Evolutionary conservation across 148 eudicot genomes (phyloP).

Genomic region (Linanthus parryae): DNA sequence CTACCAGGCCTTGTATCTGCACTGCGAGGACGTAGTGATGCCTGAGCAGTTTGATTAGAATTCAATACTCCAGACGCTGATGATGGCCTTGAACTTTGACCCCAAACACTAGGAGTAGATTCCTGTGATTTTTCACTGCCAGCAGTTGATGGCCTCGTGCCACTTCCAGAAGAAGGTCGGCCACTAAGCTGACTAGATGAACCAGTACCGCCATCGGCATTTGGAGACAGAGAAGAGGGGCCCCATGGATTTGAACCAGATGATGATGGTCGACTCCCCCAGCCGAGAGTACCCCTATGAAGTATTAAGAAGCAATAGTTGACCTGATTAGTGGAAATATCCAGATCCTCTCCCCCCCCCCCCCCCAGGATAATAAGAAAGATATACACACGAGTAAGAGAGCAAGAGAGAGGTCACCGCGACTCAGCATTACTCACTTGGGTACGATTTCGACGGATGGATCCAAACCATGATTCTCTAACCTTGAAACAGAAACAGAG

Average conservation of each 20-base stretch:
- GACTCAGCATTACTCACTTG: conserved; percentile 53
- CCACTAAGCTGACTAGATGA: conserved; percentile 65
- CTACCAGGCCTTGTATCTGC: conserved; percentile 92
- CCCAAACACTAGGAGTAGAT: conserved; percentile 52
- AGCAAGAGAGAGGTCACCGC: no score
- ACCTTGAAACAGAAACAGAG: conserved; percentile 42
- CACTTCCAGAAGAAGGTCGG: conserved; percentile 84
- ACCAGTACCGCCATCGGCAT: conserved; percentile 53
- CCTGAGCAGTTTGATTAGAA: conserved; percentile 45
- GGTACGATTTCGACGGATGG: conserved; percentile 91
- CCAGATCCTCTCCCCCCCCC: neutral
- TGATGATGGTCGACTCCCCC: conserved; percentile 87
- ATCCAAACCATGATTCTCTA: conserved; percentile 91
- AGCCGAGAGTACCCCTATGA: conserved; percentile 72
- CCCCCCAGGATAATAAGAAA: no score
- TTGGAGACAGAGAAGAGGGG: conserved; percentile 61
- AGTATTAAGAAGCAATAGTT: no score
- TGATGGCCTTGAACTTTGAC: conserved; percentile 76
- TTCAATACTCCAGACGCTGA: conserved; percentile 72
- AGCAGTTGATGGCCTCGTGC: conserved; percentile 85
- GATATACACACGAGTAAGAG: no score
- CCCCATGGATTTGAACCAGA: conserved; percentile 83
- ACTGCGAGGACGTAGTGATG: conserved; percentile 70
- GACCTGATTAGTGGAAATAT: no score
- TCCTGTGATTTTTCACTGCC: conserved; percentile 73